A percentile compares a stretch with the other conserved stretches of the same genome.
Evolutionary conservation across 208 protist genomes (phyloP).

Genomic region (Leishmania major): DNA sequence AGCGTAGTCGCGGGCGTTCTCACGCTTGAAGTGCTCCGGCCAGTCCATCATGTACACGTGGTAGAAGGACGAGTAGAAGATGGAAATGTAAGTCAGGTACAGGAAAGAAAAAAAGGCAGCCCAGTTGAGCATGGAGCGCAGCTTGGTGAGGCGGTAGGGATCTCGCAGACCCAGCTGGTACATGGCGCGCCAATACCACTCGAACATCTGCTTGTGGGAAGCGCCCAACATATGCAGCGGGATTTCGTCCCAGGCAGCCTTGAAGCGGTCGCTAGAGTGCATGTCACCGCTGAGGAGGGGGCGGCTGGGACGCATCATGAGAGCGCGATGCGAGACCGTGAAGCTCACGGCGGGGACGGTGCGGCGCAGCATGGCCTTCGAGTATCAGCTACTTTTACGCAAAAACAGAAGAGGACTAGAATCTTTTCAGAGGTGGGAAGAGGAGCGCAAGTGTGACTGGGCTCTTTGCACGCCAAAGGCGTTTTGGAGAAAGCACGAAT

Average conservation of each 20-base stretch:
- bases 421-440: not conserved
- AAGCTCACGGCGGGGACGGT: slow-evolving; percentile 83
- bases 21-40: slow-evolving; percentile 82
- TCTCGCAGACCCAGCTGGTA: slow-evolving; percentile 83
- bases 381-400: not conserved
- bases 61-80: slow-evolving; percentile 78
- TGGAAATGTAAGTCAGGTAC: slow-evolving; percentile 76
- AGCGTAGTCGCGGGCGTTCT: slow-evolving; percentile 79
- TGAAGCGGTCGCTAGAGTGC: slow-evolving; percentile 80
- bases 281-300: slow-evolving; percentile 79
- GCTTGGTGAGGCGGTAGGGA: slow-evolving; percentile 71
- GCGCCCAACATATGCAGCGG: slow-evolving; percentile 68
- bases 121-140: slow-evolving; percentile 74
- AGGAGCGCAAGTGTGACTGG: not conserved
- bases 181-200: slow-evolving; percentile 82
- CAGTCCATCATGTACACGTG: slow-evolving; percentile 76
- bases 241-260: slow-evolving; percentile 86
- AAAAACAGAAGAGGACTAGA: slow-evolving; percentile 6
- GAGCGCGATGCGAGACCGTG: slow-evolving; percentile 73
- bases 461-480: not conserved
- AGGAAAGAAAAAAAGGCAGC: slow-evolving; percentile 62
- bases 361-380: slow-evolving; percentile 62
- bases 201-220: slow-evolving; percentile 70
- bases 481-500: not conserved
- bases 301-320: slow-evolving; percentile 68